These are phyloP conservation scores for Marasmius sp. DNA, from an alignment of 1,284 basidiomycete species.

Conservation along the genomic window DNA sequence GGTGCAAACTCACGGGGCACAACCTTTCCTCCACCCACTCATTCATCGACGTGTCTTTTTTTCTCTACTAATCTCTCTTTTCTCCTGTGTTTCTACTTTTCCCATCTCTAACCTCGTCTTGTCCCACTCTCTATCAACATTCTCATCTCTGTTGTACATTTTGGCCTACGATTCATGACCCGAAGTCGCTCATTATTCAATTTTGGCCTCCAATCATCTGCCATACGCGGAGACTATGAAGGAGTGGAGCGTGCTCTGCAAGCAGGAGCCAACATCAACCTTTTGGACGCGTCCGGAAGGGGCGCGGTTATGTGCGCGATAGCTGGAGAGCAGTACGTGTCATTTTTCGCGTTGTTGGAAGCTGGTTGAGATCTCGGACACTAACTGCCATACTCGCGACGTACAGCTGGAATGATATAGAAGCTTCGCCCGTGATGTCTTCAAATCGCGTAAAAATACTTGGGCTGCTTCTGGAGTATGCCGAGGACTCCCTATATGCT, in stretches of 20 bases:
- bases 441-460: constrained; percentile 54
- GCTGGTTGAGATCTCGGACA: neutral
- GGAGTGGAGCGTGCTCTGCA: constrained; percentile 53
- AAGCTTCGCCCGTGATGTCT: constrained; percentile 58
- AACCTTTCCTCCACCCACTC: neutral
- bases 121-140: neutral
- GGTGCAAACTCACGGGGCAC: neutral
- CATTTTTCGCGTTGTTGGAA: constrained; percentile 2
- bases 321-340: constrained; percentile 63
- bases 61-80: neutral
- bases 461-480: constrained; percentile 49
- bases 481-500: constrained; percentile 59
- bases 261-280: constrained; percentile 66
- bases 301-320: constrained; percentile 65
- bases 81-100: neutral
- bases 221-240: constrained; percentile 53
- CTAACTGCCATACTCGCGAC: constrained; percentile 8
- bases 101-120: neutral
- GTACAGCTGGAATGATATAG: constrained; percentile 60
- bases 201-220: constrained; percentile 54
- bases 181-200: constrained; percentile 34
- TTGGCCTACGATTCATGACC: constrained; percentile 9
- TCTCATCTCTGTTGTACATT: neutral
- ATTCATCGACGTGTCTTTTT: neutral
- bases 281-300: constrained; percentile 55